Base-by-base conservation (phyloP, 495 filamentous ascomycete species). In the Amorphotheca resinae region DNA sequence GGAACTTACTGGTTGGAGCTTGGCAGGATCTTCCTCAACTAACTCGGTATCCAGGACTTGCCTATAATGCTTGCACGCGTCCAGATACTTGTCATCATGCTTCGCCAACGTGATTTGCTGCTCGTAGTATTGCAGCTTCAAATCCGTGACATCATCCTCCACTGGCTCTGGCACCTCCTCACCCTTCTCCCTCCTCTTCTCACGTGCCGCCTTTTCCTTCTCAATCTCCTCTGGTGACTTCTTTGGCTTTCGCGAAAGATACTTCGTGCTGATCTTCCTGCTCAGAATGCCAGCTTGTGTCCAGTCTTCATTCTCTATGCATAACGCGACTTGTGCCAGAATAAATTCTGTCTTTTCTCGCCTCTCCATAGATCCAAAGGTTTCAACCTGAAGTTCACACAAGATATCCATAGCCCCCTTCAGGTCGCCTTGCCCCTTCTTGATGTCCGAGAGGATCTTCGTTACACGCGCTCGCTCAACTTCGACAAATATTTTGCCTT, bases 401-500 rank as follows among this genome's bases (percentile, higher is more conserved):
- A 98, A 73, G 42, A 86, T 91, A 51, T 94, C 88, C 46, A 84
- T 81, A 4, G 91, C 93, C 11, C 84, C 80, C 55, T 81, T 83
- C 46, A 93, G 72, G 55, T 98, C 87, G 39, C 88, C 89, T 64
- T 95, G 85, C 38, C 80, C 62, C 60, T 93, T 94, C 72, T 93
- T 95, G 71, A 98, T 95, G 62, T 95, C 77, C 37, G 91, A 94
- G 14, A 98, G 70, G 48, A 94, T 91, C 52, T 80, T 82, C 45
- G 91, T 98, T 37, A 96, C 80, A 53, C 93, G 84, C 51, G 91
- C 91, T 47, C 91, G 76, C 68, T 98, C 91, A 17, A 98, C 91
- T 70, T 98, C 91, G 53, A 98, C 88, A 54, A 96, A 98, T 55
- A 98, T 96, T 84, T 98, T 98, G 65, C 91, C 91, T 62, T 98